Percentiles rank a stretch among this genome's conserved stretches.
Evolutionary conservation across 331 rosid genomes (phyloP).

Genomic region (Rosa hybrid): DNA sequence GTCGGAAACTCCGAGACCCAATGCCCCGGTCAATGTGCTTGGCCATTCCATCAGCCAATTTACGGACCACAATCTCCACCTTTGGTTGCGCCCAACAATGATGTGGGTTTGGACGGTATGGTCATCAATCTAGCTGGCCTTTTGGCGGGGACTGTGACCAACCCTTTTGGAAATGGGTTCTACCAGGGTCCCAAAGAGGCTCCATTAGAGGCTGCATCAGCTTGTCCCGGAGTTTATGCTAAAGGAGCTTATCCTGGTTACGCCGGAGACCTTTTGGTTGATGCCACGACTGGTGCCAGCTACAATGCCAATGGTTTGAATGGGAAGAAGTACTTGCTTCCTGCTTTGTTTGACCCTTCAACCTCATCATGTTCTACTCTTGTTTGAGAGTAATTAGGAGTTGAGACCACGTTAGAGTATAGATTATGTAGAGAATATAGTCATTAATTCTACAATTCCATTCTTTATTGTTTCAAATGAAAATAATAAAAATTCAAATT

Average conservation of each 20-base stretch:
- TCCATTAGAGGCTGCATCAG: slow-evolving; percentile 66
- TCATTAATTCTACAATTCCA: neutral
- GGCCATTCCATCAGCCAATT: slow-evolving; percentile 52
- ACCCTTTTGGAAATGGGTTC: slow-evolving; percentile 60
- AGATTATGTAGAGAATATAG: neutral
- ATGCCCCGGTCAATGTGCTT: slow-evolving; percentile 57
- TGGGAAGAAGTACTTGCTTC: slow-evolving; percentile 60
- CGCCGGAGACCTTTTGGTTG: slow-evolving; percentile 40
- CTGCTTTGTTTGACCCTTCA: slow-evolving; percentile 57
- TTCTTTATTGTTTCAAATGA: neutral
- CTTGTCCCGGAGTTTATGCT: slow-evolving; percentile 64
- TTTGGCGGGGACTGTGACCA: slow-evolving; percentile 60
- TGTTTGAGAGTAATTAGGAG: slow-evolving; percentile 22
- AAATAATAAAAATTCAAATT: no score
- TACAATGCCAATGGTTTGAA: slow-evolving; percentile 50
- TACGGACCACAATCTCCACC: slow-evolving; percentile 44
- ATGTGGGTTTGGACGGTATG: slow-evolving; percentile 65
- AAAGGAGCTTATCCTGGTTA: slow-evolving; percentile 69
- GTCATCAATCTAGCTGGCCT: slow-evolving; percentile 54
- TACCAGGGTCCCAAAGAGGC: slow-evolving; percentile 66
- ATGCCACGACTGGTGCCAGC: slow-evolving; percentile 38
- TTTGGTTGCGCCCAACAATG: slow-evolving; percentile 57
- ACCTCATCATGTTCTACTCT: slow-evolving; percentile 58
- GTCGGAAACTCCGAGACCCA: slow-evolving; percentile 49
- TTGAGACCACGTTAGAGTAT: neutral